phyloP scores from a whole-genome alignment of 2,329 filamentous ascomycete genomes.

The Cordyceps cicadae region DNA sequence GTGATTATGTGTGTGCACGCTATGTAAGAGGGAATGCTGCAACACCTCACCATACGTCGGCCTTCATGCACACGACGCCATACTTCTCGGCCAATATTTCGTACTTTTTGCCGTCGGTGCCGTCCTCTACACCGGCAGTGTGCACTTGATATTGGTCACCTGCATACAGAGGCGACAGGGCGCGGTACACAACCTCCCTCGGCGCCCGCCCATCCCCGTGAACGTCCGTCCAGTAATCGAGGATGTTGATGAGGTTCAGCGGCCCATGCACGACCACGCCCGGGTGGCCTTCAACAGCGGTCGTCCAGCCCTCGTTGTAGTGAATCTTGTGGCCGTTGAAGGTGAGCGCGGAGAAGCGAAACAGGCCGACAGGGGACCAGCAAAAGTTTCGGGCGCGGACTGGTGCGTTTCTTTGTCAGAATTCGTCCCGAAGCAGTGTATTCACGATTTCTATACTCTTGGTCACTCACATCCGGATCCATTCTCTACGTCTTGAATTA shows the following conservation, averaged over 20 bases:
- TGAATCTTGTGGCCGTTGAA: constrained; percentile 86
- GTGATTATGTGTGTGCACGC: background rate
- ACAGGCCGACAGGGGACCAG: constrained; percentile 49
- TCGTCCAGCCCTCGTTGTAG: constrained; percentile 61
- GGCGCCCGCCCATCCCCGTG: constrained; percentile 23
- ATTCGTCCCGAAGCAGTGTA: background rate
- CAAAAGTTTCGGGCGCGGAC: constrained; percentile 21
- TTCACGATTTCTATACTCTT: background rate
- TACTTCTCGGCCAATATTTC: constrained; percentile 7
- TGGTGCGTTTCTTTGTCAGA: too few species aligned
- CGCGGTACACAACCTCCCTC: constrained; percentile 53
- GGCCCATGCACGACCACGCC: constrained; percentile 73
- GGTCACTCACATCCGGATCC: constrained; percentile 13
- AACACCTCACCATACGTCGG: background rate
- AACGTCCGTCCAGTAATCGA: constrained; percentile 58
- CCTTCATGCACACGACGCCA: constrained; percentile 11
- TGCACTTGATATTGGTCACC: constrained; percentile 45
- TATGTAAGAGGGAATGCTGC: background rate
- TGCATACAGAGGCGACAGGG: constrained; percentile 62
- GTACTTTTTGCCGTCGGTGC: background rate
- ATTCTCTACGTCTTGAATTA: constrained; percentile 13
- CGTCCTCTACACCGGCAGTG: background rate
- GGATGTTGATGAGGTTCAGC: constrained; percentile 62
- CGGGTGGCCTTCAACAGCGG: constrained; percentile 58
- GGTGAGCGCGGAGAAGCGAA: constrained; percentile 75